Percentiles rank a stretch among this genome's conserved stretches.
Evolutionary conservation across 768 basidiomycete genomes (phyloP).

Genomic region (Suillus tomentosus): DNA sequence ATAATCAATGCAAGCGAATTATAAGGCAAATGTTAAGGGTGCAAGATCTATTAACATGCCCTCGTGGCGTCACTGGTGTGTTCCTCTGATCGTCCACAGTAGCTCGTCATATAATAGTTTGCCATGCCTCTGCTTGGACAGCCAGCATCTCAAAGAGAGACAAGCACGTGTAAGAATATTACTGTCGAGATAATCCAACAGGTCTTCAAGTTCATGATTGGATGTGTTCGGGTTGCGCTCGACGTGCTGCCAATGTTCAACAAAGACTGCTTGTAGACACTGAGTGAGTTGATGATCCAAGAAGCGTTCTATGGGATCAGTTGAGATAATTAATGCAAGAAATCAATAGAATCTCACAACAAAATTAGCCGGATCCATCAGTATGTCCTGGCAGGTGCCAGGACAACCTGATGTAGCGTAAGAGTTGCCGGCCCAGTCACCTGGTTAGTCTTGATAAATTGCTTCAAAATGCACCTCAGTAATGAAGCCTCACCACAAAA

Average conservation of each 20-base stretch:
- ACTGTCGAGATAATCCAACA: slow-evolving; percentile 16
- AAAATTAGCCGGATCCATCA: slow-evolving; percentile 74
- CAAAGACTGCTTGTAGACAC: slow-evolving; percentile 66
- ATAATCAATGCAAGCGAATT: not conserved
- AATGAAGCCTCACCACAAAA: slow-evolving; percentile 62
- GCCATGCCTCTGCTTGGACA: slow-evolving; percentile 4
- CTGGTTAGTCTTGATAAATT: slow-evolving; percentile 35
- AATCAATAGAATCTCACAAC: slow-evolving; percentile 46
- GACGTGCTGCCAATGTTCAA: slow-evolving; percentile 37
- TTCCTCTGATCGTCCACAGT: not conserved
- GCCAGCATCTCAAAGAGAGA: slow-evolving; percentile 20
- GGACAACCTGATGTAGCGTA: slow-evolving; percentile 75
- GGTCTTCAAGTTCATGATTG: slow-evolving; percentile 10
- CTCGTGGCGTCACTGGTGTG: not conserved
- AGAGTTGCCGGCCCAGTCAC: slow-evolving; percentile 85
- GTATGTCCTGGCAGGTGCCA: slow-evolving; percentile 63
- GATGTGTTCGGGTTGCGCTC: slow-evolving; percentile 12
- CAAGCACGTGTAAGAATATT: slow-evolving; percentile 20
- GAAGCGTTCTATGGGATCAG: slow-evolving; percentile 60
- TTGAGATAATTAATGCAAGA: slow-evolving; percentile 12
- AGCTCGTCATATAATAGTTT: slow-evolving; percentile 24
- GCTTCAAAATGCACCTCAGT: not conserved
- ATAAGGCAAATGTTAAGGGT: not conserved
- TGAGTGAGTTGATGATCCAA: slow-evolving; percentile 79
- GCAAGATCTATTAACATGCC: not conserved